phyloP scores from a whole-genome alignment of 129 eudicot species.

The Flaveria trinervia region DNA sequence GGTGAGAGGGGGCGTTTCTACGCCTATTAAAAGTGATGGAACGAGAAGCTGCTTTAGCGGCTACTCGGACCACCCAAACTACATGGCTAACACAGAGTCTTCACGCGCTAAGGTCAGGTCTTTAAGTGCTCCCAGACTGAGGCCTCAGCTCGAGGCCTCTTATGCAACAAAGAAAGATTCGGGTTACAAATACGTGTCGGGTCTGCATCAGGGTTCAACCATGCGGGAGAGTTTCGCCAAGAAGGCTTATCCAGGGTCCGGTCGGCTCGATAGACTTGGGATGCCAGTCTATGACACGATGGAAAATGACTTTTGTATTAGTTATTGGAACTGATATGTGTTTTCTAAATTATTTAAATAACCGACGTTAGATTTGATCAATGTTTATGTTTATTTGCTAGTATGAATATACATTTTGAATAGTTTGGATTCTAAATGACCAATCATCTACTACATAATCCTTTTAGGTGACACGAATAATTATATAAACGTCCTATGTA shows the following conservation, averaged over 20 bases:
- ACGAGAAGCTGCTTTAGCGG: constrained; percentile 64
- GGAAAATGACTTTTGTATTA: constrained; percentile 47
- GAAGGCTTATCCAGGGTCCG: constrained; percentile 72
- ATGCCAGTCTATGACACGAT: constrained; percentile 53
- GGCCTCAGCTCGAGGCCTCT: constrained; percentile 54
- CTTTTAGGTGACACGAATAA: too few relatives aligned
- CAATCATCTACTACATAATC: too few relatives aligned
- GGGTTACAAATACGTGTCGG: constrained; percentile 40
- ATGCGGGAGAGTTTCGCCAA: constrained; percentile 45
- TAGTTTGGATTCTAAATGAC: too few relatives aligned
- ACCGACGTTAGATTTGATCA: background rate
- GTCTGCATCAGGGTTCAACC: constrained; percentile 38
- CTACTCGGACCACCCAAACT: constrained; percentile 72
- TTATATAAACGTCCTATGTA: too few relatives aligned
- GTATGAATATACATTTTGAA: too few relatives aligned
- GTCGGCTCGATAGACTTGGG: constrained; percentile 67
- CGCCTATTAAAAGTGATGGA: constrained; percentile 63
- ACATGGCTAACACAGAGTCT: constrained; percentile 85
- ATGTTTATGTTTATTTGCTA: background rate
- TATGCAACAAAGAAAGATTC: constrained; percentile 51
- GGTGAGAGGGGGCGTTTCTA: constrained; percentile 40
- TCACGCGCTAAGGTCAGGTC: constrained; percentile 80
- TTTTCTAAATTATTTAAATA: background rate
- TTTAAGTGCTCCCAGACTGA: constrained; percentile 70
- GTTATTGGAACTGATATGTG: constrained; percentile 46